Conservation (phyloP, 768 basidiomycete genomes). For the Serendipita sp. region DNA sequence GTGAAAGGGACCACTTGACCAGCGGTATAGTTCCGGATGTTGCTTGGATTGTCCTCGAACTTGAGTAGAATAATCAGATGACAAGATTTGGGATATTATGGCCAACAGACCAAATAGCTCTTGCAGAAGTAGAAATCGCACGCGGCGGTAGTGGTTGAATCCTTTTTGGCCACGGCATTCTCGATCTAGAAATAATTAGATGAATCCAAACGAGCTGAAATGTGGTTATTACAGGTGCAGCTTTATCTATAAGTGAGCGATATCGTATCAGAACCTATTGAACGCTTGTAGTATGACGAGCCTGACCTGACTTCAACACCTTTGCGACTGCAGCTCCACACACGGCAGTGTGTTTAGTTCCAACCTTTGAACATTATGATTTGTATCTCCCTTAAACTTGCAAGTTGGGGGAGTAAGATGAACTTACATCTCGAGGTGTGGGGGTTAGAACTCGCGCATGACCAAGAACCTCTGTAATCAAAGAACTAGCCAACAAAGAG, state of each 20-base stretch:
- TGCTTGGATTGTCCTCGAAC: slow-evolving; percentile 1
- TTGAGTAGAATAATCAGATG: background rate
- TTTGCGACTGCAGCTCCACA: background rate
- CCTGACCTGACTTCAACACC: background rate
- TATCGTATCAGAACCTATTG: no score
- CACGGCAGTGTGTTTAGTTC: background rate
- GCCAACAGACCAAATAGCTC: background rate
- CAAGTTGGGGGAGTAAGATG: no score
- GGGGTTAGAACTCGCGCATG: no score
- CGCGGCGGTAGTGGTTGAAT: background rate
- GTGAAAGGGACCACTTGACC: slow-evolving; percentile 1
- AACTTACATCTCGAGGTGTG: no score
- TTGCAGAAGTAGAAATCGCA: slow-evolving; percentile 6
- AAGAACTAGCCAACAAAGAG: no score
- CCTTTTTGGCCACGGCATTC: slow-evolving; percentile 1
- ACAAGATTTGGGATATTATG: background rate
- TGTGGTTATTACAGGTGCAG: no score
- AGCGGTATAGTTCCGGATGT: background rate
- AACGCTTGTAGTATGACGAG: background rate
- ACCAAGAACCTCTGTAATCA: no score
- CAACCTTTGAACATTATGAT: background rate
- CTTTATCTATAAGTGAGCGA: no score
- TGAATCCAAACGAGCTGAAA: no score
- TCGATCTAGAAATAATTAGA: background rate
- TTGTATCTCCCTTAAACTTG: no score